Conservation (phyloP, 202 grass and related monocot species). For the Digitaria exilis region DNA sequence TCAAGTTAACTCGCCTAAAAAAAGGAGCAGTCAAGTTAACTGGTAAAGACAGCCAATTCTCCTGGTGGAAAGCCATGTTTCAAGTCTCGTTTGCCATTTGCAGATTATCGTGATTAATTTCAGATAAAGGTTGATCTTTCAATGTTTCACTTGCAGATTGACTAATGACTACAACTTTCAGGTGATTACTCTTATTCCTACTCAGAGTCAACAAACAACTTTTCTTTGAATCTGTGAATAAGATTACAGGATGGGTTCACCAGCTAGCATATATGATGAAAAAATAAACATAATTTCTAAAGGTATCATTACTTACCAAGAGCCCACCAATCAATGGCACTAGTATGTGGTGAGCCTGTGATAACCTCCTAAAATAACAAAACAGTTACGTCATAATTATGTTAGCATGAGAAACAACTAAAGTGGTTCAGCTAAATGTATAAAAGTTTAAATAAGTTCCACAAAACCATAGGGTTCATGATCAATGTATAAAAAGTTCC, state of each 20-base stretch:
- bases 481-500: background rate
- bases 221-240: background rate
- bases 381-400: slow-evolving; percentile 28
- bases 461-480: background rate
- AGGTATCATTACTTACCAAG: slow-evolving; percentile 64
- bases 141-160: slow-evolving; percentile 1
- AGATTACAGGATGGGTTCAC: background rate
- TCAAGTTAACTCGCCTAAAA: background rate
- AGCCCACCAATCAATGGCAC: slow-evolving; percentile 99
- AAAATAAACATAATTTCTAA: background rate
- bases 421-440: slow-evolving; percentile 10
- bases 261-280: background rate
- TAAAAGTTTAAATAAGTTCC: slow-evolving; percentile 4
- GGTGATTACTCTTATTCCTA: slow-evolving; percentile 24
- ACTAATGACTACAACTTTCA: slow-evolving; percentile 9
- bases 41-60: background rate
- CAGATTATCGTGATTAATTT: slow-evolving; percentile 8
- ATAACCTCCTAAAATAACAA: slow-evolving; percentile 83
- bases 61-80: background rate
- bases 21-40: slow-evolving; percentile 9
- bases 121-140: slow-evolving; percentile 16
- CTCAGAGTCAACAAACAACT: background rate
- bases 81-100: background rate
- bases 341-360: slow-evolving; percentile 79
- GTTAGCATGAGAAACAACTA: slow-evolving; percentile 17